Base-by-base conservation (phyloP, 768 basidiomycete genomes). In the Phaeotremella fagi region DNA sequence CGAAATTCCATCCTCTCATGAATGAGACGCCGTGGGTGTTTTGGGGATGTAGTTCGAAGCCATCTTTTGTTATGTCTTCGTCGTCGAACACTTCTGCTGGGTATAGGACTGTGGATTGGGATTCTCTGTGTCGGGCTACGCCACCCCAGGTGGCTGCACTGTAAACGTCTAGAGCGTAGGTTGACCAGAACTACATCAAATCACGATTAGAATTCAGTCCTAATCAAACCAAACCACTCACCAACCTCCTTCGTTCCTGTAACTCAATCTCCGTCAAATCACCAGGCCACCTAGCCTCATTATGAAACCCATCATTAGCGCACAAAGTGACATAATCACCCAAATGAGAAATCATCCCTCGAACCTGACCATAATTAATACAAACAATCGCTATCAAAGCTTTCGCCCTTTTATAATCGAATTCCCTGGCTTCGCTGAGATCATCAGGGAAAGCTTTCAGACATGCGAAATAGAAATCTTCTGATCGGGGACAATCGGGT, bases 1-100 rank as follows among this genome's bases (percentile, higher is more conserved):
- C 56, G 49, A 71, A 71, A 41, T 71, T 71, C 64, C 64, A 68
- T 5, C 69, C 69, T 9, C 28, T 33, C n/a, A 65, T 22, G 45
- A 57, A 67, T 11, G 68, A 67, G 28, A 53, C 35, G 16, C 33
- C 43, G 14, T 24, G 31, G 3, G 56, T 18, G 12, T 23, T 18
- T 24, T 35, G 43, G 4, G 48, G 41, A 14, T 20, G 18, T 28
- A 27, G 42, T 16, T 47, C 27, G 29, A 22, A 22, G 16, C 31
- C 45, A 24, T 31, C 18, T 0, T 47, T 31, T 1, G 57, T 59
- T 35, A 68, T 64, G 23, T 71, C 61, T 6, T 61, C 52, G 44
- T 70, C 68, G 24, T 54, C 47, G 18, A 49, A 26, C 5, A 71
- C 62, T 45, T 71, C 69, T 22, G 66, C 51, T 4, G 69, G 69